Base-by-base conservation (phyloP, 768 basidiomycete genomes). In the Coprinopsis strossmayeri region DNA sequence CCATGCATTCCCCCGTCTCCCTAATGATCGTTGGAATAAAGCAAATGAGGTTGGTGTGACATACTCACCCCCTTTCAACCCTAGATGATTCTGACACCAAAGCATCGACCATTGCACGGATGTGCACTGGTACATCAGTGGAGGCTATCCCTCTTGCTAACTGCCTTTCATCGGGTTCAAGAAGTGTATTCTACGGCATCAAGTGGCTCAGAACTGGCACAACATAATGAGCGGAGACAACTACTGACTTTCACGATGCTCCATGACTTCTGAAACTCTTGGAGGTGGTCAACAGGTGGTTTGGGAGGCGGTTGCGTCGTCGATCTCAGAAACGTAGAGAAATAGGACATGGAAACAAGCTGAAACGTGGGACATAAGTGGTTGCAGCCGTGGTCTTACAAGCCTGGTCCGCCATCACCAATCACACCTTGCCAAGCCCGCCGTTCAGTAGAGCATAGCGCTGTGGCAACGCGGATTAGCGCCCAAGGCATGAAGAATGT, bases 131-230 rank as follows among this genome's bases (percentile, higher is more conserved):
- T 0, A 94, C 91, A 62, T 81, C 77, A 2, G 94, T 96, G 10
- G 82, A 81, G 45, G 69, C 68, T 58, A 94, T 93, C 12, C 94
- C 91, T 61, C 77, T 80, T 11, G 79, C 70, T 30, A 96, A 64
- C 63, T 94, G 91, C 34, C 92, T 76, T 69, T 96, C 92, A 64
- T 96, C 91, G 0, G 93, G 92, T 60, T 87, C 75, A 41, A 78
- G 67, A n/a, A 96, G 77, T 3, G 88, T 93, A 55, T 80, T 79
- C 92, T 94, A 55, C 25, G 27, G 11, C 24, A 46, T 24, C 46
- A 13, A 39, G 35, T 46, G 46, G 30, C 15, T 38, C 23, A 12
- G 24, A 26, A 34, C 42, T 43, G 27, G 11, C 25, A 34, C 28
- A 26, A 34, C 17, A 48, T 23, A 32, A 46, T 21, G 17, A 35